Evolutionary conservation across 805 yeast genomes (phyloP).

Genomic region (Starmerella bacillaris): DNA sequence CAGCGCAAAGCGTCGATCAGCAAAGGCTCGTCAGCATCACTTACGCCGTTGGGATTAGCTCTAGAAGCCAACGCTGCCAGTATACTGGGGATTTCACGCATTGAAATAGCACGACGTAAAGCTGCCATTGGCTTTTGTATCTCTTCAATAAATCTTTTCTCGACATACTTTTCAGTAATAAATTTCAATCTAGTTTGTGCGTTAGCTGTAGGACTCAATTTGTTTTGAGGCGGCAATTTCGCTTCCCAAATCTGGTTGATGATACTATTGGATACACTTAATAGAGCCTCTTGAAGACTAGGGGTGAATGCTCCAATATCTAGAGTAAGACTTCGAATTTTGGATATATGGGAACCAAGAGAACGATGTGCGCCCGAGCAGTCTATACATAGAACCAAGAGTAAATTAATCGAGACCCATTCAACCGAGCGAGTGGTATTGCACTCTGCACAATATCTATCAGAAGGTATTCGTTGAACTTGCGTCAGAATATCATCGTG

Average conservation of each 20-base stretch:
- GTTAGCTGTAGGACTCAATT: slow-evolving; percentile 24
- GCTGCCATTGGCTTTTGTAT: slow-evolving; percentile 22
- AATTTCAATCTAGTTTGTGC: slow-evolving; percentile 37
- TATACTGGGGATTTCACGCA: slow-evolving; percentile 19
- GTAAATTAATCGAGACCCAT: slow-evolving; percentile 67
- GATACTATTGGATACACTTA: slow-evolving; percentile 35
- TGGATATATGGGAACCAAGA: slow-evolving; percentile 65
- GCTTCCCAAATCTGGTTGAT: slow-evolving; percentile 50
- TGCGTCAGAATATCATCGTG: slow-evolving; percentile 7
- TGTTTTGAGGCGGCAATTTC: slow-evolving; percentile 16
- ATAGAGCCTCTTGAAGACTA: slow-evolving; percentile 42
- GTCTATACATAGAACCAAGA: slow-evolving; percentile 58
- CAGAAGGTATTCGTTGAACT: slow-evolving; percentile 29
- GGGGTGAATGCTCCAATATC: slow-evolving; percentile 42
- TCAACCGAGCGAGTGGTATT: slow-evolving; percentile 44
- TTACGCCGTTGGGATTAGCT: slow-evolving; percentile 23
- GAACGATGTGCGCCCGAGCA: slow-evolving; percentile 83
- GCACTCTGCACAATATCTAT: slow-evolving; percentile 64
- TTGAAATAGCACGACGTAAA: slow-evolving; percentile 23
- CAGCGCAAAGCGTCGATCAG: slow-evolving; percentile 21
- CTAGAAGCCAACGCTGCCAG: slow-evolving; percentile 25
- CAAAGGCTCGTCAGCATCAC: slow-evolving; percentile 20
- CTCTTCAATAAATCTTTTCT: slow-evolving; percentile 29
- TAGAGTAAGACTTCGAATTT: slow-evolving; percentile 57
- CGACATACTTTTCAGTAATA: slow-evolving; percentile 47